Base-by-base conservation (phyloP, 306 rosid genomes). In the Sicyos edulis region DNA sequence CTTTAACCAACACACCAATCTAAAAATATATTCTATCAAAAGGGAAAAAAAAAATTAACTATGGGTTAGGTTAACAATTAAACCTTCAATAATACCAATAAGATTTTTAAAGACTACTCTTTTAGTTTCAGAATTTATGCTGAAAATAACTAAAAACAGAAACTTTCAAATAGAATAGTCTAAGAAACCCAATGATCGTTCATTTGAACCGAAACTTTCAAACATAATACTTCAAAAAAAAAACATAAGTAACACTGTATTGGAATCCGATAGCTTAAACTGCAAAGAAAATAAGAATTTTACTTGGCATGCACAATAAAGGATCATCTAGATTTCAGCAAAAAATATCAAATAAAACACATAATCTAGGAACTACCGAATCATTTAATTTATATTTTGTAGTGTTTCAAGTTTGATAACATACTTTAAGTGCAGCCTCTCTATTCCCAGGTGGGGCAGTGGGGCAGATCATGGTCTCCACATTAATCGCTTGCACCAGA, bases 371-470 rank as follows among this genome's bases (percentile, higher is more conserved):
- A 42, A 66, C 17, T 10, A 6, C 6, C 24, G 17, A 65, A 40
- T 8, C 54, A 10, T 42, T 19, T 65, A 44, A 44, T 49, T 65
- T 32, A 29, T 15, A 29, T 2, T 61, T 3, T 29, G 13, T 61
- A 15, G 22, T 29, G 15, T 16, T 22, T 5, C 11, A 20, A 62
- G 53, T 53, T 80, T 64, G 75, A 68, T 60, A 17, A 81, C 95
- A 70, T 78, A 91, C 98, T 82, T 87, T 93, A 53, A 86, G 74
- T 52, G 98, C 96, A 62, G 85, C 96, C 79, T 93, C 97, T 82
- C 92, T 82, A 67, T 88, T 93, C 62, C 95, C 97, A 71, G 91
- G 87, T 3, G 93, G 87, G 32, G 97, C 98, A 77, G 66, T 88
- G 15, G 96, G 90, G 81, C 93, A 88, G 76, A 93, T 90, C 57